These are phyloP conservation scores for Termitomyces titanicus DNA, from an alignment of 768 basidiomycete genomes.

Conservation along the genomic window DNA sequence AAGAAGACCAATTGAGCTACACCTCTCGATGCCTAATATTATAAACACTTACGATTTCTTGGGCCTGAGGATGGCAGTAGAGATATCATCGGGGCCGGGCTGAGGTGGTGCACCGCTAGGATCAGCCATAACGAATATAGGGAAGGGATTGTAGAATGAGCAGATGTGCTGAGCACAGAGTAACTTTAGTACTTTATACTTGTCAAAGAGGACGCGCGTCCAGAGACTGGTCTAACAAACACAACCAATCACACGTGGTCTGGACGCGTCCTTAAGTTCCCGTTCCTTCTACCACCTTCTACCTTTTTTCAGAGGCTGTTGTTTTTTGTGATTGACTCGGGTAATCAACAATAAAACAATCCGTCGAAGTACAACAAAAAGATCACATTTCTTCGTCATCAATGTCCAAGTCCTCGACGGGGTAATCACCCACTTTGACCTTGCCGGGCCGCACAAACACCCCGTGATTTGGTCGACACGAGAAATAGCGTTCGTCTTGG, in stretches of 20 bases:
- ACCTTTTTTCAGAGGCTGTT: conserved; percentile 1
- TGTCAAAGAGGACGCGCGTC: conserved; percentile 36
- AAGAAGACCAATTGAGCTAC: conserved; percentile 17
- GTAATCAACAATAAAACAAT: conserved; percentile 10
- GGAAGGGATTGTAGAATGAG: conserved; percentile 15
- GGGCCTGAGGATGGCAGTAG: conserved; percentile 92
- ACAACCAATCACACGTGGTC: conserved; percentile 17
- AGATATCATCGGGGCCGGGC: conserved; percentile 84
- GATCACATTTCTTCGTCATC: conserved; percentile 73
- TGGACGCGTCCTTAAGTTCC: conserved; percentile 20
- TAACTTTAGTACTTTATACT: background rate
- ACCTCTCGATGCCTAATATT: conserved; percentile 4
- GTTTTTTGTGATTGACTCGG: conserved; percentile 3
- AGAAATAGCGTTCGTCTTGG: conserved; percentile 83
- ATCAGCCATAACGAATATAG: conserved; percentile 53
- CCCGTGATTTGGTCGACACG: conserved; percentile 72
- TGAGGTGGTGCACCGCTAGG: conserved; percentile 81
- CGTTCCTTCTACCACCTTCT: conserved; percentile 32
- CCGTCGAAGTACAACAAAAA: background rate
- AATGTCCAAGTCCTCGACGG: conserved; percentile 73
- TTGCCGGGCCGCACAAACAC: conserved; percentile 85
- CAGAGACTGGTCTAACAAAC: conserved; percentile 20
- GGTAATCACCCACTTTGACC: conserved; percentile 82
- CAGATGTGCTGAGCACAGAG: conserved; percentile 17
- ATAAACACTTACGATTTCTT: conserved; percentile 90